Conservation (phyloP, 2,329 filamentous ascomycete genomes). For the Ramichloridium luteum region DNA sequence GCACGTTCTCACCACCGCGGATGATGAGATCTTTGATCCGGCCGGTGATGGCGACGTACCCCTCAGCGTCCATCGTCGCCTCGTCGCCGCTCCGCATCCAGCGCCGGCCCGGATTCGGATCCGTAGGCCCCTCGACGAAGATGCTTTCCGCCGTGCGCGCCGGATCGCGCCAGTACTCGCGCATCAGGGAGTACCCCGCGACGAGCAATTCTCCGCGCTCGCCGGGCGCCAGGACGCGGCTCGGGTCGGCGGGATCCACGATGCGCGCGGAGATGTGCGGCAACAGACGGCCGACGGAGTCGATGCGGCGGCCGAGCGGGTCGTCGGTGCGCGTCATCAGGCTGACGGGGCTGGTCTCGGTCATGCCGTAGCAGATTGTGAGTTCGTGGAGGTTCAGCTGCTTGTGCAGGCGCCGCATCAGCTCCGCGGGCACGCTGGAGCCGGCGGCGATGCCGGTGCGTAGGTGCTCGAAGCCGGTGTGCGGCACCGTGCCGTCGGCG, state of each 20-base stretch:
- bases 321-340: conserved; percentile 74
- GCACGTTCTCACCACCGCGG: conserved; percentile 87
- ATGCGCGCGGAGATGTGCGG: conserved; percentile 73
- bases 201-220: conserved; percentile 70
- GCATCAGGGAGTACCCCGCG: conserved; percentile 78
- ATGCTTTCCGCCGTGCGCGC: conserved; percentile 57
- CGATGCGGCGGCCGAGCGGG: conserved; percentile 58
- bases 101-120: conserved; percentile 45
- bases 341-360: conserved; percentile 64
- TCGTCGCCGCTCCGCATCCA: conserved; percentile 96
- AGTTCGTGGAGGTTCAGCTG: conserved; percentile 66
- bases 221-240: conserved; percentile 48
- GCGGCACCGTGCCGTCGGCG: conserved; percentile 20
- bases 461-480: conserved; percentile 50
- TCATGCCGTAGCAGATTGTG: conserved; percentile 96
- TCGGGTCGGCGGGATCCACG: conserved; percentile 54
- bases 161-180: conserved; percentile 74
- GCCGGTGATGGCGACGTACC: conserved; percentile 80
- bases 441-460: conserved; percentile 89
- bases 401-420: conserved; percentile 66
- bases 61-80: conserved; percentile 68
- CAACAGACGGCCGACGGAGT: conserved; percentile 66
- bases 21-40: conserved; percentile 94
- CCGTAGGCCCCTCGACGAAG: conserved; percentile 41
- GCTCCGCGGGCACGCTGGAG: conserved; percentile 65